Evolutionary conservation across 106 monocot species (phyloP).

Genomic region (Acorus calamus): DNA sequence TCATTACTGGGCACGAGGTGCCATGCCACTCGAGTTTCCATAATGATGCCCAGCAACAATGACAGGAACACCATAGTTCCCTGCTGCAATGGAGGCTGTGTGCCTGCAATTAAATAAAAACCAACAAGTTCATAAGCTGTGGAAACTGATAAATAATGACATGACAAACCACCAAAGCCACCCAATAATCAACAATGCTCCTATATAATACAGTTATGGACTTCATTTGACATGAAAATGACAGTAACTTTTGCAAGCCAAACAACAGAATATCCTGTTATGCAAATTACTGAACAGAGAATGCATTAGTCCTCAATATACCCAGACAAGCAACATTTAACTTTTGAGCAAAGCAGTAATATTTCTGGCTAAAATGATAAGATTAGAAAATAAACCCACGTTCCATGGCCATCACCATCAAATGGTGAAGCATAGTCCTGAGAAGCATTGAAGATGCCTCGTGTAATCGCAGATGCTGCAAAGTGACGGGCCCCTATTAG

Average conservation of each 20-base stretch:
- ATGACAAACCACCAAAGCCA: too few relatives aligned
- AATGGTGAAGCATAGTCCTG: constrained; percentile 86
- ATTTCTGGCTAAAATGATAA: not conserved
- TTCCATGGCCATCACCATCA: constrained; percentile 98
- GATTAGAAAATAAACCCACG: constrained; percentile 41
- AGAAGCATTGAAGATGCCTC: constrained; percentile 83
- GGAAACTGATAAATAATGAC: too few relatives aligned
- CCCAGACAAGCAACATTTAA: not conserved
- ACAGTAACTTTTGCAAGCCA: too few relatives aligned
- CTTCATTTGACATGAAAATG: too few relatives aligned
- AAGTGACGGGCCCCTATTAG: constrained; percentile 95
- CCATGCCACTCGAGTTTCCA: constrained; percentile 99
- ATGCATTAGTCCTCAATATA: too few relatives aligned
- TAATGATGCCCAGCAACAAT: constrained; percentile 80
- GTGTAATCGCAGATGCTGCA: constrained; percentile 91
- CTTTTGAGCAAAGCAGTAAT: not conserved
- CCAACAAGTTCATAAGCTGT: too few relatives aligned
- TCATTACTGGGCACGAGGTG: constrained; percentile 92
- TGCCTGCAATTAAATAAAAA: constrained; percentile 37
- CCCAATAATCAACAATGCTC: too few relatives aligned
- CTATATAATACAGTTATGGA: too few relatives aligned
- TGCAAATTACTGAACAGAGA: too few relatives aligned
- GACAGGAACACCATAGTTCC: constrained; percentile 86
- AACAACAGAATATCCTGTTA: too few relatives aligned
- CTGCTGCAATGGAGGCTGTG: constrained; percentile 91